Evolutionary conservation across 148 eudicot species (phyloP), one percentile per base, ranked within the genome.

Genomic region (Selenicereus undatus): DNA sequence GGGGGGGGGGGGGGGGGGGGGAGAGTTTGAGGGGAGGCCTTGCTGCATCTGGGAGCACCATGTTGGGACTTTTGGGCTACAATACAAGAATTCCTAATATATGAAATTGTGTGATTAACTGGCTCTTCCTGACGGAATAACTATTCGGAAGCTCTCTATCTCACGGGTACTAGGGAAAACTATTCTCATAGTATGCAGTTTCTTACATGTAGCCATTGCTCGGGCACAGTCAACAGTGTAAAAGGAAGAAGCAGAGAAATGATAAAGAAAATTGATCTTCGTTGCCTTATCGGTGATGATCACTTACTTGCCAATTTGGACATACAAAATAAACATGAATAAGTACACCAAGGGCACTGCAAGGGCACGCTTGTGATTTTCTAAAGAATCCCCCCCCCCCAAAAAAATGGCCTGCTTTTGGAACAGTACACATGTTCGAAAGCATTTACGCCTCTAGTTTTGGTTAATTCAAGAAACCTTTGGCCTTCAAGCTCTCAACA

Each of bases 401-500:
- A 2, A 4, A 36, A 4, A 36, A 39, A 39, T 70, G 56, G 58
- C 71, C 78, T 45, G 50, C n/a, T 65, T 20, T 39, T 18, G 30
- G 50, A 73, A 20, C 51, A 21, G 30, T 39, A 24, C 71, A 32
- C 73, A 74, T 30, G 8, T 79, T 50, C 54, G 39, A 65, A 39
- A 79, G 69, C 45, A 71, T 48, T 83, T 73, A 84, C 3, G 70
- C 78, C 36, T 58, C 70, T 24, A 84, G 76, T 32, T 71, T 76
- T 79, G 84, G 68, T 39, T 81, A 74, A 22, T 78, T 77, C 79
- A 91, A 74, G 85, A 86, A 86, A 79, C 91, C 91, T 79, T 87
- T 84, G 72, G 89, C 89, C 85, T 84, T 87, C 86, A 91, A 90
- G 88, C 93, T 91, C 75, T 82, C 87, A 18, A 90, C 89, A 8